Base-by-base conservation (phyloP, 83 land plant genomes). In the Larix sibirica region DNA sequence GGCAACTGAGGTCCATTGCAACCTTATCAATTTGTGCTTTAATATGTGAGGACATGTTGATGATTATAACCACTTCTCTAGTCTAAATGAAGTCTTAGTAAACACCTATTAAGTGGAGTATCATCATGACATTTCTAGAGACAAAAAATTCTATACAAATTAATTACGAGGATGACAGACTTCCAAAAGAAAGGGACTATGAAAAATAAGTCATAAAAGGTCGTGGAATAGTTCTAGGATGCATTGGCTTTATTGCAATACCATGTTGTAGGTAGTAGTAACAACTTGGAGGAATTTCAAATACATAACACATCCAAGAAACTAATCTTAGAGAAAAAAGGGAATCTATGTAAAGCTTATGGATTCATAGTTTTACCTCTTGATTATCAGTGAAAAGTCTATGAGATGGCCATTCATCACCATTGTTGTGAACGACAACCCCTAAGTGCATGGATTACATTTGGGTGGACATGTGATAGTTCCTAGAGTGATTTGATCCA, bases 381-480 rank as follows among this genome's bases (percentile, higher is more conserved):
- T 3, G 87, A 85, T 68, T 85, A 88, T n/a, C 74, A 16, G 21
- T 92, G 92, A 42, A 77, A 84, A 16, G 68, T 50, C 18, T 92
- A 92, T 84, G 84, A 83, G 47, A 6, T 87, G 42, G 56, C 13
- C 13, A 85, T 87, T 26, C 95, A 92, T 62, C 80, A 85, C 24
- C 83, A 85, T 71, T 92, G 95, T 79, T 88, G 85, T 0, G 87
- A 88, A 0, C 87, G 87, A 85, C 81, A 23, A 28, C 87, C 83
- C 42, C 16, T 36, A 1, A 59, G 65, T 21, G 24, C 61, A 13
- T 66, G 83, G 38, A 13, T 0, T 23, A 84, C 67, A 3, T 58
- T 64, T 28, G 28, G 80, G 20, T 92, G 92, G 92, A 85, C 47
- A 67, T 92, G 95, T 77, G 87, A 92, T 28, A 20, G 38, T 36